Percentiles rank a stretch among this genome's conserved stretches.
Conservation (phyloP, 441 rosid species). For the Sinapis alba region DNA sequence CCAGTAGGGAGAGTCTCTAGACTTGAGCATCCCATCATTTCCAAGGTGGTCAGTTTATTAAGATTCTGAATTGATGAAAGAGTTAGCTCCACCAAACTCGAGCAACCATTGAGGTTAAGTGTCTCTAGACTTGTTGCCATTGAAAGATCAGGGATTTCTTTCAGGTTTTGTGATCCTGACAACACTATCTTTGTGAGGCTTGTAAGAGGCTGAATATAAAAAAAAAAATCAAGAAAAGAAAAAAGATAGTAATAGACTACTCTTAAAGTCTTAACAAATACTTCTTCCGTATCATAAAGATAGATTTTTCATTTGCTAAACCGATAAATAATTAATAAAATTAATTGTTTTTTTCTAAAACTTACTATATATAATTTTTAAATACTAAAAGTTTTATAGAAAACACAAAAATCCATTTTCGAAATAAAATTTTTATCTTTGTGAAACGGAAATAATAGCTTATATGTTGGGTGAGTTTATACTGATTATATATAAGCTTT, state of each 20-base stretch:
- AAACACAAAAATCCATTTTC: not conserved
- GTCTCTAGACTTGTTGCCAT: conserved; percentile 18
- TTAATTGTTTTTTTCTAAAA: not conserved
- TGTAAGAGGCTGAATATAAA: conserved; percentile 17
- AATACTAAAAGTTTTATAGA: not conserved
- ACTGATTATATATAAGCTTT: not conserved
- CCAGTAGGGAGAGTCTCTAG: not conserved
- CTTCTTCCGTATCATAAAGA: not conserved
- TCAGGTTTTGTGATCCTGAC: conserved; percentile 4
- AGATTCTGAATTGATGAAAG: not conserved
- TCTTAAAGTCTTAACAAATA: not conserved
- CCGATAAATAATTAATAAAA: not conserved
- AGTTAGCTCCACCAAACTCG: not conserved
- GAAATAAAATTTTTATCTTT: not conserved
- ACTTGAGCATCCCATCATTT: not conserved
- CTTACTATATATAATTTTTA: not conserved
- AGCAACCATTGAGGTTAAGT: conserved; percentile 26
- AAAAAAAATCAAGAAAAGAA: not conserved
- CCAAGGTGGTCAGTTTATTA: conserved; percentile 10
- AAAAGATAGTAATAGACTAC: not conserved
- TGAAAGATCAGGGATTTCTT: conserved; percentile 29
- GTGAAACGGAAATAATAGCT: not conserved
- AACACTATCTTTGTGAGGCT: conserved; percentile 3
- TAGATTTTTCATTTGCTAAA: not conserved
- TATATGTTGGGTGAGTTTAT: not conserved